These are phyloP conservation scores for Kwoniella shivajii DNA, from an alignment of 1,284 basidiomycete genomes.

Conservation along the genomic window DNA sequence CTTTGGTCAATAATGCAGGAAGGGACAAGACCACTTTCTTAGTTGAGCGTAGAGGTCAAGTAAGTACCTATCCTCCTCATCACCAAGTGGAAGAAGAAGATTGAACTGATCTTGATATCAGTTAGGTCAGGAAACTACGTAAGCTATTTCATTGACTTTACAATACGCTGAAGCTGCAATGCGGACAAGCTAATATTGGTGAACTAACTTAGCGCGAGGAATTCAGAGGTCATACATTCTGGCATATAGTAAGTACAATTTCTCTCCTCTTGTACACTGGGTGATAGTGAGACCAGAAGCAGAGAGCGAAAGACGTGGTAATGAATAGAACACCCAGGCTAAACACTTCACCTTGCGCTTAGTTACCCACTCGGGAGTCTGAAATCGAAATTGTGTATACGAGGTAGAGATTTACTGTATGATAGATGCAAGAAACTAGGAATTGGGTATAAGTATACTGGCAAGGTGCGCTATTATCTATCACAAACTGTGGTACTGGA, in stretches of 20 bases:
- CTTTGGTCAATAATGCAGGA: conserved; percentile 68
- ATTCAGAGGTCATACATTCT: conserved; percentile 95
- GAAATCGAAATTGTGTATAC: conserved; percentile 84
- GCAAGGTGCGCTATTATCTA: conserved; percentile 66
- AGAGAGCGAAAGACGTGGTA: background rate
- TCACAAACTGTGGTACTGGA: too few species aligned
- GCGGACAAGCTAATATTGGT: background rate
- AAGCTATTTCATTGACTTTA: conserved; percentile 16
- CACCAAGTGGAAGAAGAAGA: background rate
- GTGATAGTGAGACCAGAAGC: too few species aligned
- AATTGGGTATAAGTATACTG: conserved; percentile 72
- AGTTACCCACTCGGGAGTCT: conserved; percentile 78
- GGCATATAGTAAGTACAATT: conserved; percentile 55
- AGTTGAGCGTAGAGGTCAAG: conserved; percentile 73
- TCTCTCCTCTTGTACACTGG: too few species aligned
- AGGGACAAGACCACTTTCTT: conserved; percentile 72
- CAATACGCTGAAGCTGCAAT: background rate
- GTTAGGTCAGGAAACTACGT: conserved; percentile 81
- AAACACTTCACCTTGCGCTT: too few species aligned
- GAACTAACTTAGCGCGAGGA: conserved; percentile 71
- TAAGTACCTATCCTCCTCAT: conserved; percentile 29
- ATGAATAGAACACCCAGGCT: too few species aligned
- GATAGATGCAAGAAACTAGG: conserved; percentile 67
- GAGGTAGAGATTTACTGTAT: conserved; percentile 84
- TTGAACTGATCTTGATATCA: conserved; percentile 16